Evolutionary conservation across 805 yeast species (phyloP), one percentile per base, ranked within the genome.

Genomic region (Isabelozyma gotoi): DNA sequence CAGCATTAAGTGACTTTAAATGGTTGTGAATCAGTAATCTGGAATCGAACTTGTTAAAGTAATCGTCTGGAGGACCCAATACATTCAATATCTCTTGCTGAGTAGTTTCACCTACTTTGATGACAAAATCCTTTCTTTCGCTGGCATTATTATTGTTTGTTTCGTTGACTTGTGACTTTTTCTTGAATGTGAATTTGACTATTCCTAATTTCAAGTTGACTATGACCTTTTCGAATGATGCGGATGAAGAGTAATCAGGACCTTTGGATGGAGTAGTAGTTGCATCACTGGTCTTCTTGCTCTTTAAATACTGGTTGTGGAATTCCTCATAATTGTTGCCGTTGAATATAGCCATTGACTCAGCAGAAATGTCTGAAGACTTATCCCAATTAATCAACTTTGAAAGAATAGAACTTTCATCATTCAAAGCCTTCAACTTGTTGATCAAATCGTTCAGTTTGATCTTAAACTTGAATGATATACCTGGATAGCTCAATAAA

Each of bases 41-140:
- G 2, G 71, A 65, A 47, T 74, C 80, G 40, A 68, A 66, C 47
- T 75, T 76, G 46, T 67, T 60, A 46, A 79, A 70, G 3, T 65
- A 67, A 37, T 76, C 82, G 38, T 78, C 78, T 0, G 87, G 85
- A 2, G 83, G 80, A 0, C 86, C 86, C 16, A 81, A 57, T 0
- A 62, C 52, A 15, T 64, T 58, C 6, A 80, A 49, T 0, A 79
- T 59, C 17, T 74, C 76, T 48, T 77, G 81, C 60, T 80, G 79
- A 1, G 76, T 61, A 2, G 81, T 73, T 24, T 53, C 36, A 0
- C 81, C 80, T 3, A 81, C 56, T 4, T 46, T 36, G 2, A 74
- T 42, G 1, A 15, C 15, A 24, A 48, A 55, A 18, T 45, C 48
- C 10, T 32, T 36, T 14, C 36, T 38, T 11, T 47, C 35, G 8